Conservation (phyloP, 192 early-diverging fungal species). For the Coemansia sp. region DNA sequence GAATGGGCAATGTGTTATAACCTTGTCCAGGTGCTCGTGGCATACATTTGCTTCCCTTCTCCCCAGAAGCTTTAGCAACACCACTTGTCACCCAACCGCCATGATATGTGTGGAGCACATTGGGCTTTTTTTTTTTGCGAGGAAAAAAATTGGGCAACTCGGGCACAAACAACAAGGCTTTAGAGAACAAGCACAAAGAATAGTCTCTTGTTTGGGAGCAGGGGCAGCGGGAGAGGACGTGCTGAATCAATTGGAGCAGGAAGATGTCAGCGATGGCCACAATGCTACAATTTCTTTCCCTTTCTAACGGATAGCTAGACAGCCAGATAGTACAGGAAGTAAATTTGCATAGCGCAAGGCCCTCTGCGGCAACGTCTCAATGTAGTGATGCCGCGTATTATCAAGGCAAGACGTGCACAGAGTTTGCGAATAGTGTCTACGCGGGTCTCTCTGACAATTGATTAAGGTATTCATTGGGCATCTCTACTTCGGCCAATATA, state of each 20-base stretch:
- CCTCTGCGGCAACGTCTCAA: not conserved
- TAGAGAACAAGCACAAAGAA: not conserved
- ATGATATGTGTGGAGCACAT: slow-evolving; percentile 2
- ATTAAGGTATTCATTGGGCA: not conserved
- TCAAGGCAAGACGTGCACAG: not conserved
- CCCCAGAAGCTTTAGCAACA: not conserved
- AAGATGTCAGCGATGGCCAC: not conserved
- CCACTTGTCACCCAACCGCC: not conserved
- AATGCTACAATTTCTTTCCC: not conserved
- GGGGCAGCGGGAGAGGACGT: not conserved
- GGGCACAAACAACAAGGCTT: not conserved
- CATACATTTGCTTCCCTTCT: not conserved
- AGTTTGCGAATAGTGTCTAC: slow-evolving; percentile 3
- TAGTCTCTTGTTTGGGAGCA: not conserved
- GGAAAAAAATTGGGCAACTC: not conserved
- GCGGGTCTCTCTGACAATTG: slow-evolving; percentile 8
- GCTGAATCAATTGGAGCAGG: not conserved
- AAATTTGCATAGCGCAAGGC: not conserved
- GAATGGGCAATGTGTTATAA: slow-evolving; percentile 3
- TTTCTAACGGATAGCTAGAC: not conserved
- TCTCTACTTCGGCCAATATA: slow-evolving; percentile 5
- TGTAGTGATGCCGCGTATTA: not conserved
- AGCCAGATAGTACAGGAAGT: not conserved
- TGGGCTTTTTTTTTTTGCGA: not conserved
- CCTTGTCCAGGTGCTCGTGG: not conserved